phyloP scores from a whole-genome alignment of 1,139 yeast genomes.

The Pichia sp. region DNA sequence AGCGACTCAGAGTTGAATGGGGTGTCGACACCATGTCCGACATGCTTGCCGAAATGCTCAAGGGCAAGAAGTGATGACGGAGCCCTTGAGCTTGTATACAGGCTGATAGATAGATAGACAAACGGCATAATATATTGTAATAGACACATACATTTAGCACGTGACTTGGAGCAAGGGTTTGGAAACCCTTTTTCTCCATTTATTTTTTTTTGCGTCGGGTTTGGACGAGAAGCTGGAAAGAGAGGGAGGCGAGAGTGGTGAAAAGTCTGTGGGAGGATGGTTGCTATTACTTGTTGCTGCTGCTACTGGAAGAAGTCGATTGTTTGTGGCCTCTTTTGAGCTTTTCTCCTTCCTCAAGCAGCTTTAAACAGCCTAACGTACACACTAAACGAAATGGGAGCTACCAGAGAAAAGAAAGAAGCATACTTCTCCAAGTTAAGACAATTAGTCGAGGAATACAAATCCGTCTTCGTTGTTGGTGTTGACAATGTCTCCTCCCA shows the following conservation, averaged over 20 bases:
- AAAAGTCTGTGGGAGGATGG: constrained; percentile 3
- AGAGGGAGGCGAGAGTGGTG: constrained; percentile 6
- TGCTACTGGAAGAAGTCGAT: background rate
- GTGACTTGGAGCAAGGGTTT: constrained; percentile 1
- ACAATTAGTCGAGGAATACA: constrained; percentile 93
- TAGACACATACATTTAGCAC: background rate
- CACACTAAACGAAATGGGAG: constrained; percentile 96
- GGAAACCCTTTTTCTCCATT: constrained; percentile 5
- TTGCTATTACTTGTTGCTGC: background rate
- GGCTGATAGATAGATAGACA: background rate
- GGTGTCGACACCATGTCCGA: constrained; percentile 56
- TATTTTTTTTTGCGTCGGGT: background rate
- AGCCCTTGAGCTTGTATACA: background rate
- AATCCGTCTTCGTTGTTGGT: constrained; percentile 97
- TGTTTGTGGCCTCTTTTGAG: background rate
- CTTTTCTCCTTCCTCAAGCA: constrained; percentile 8
- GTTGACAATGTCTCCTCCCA: constrained; percentile 99
- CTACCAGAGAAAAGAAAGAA: constrained; percentile 94
- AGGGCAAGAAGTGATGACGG: constrained; percentile 3
- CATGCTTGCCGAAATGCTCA: constrained; percentile 43
- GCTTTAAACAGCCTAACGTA: constrained; percentile 97
- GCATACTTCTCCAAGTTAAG: constrained; percentile 95
- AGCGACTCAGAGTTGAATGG: constrained; percentile 64
- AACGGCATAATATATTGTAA: too few species aligned
- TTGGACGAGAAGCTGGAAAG: constrained; percentile 1